phyloP scores from a whole-genome alignment of 139 green algal genomes.

The Tetraselmis striata region DNA sequence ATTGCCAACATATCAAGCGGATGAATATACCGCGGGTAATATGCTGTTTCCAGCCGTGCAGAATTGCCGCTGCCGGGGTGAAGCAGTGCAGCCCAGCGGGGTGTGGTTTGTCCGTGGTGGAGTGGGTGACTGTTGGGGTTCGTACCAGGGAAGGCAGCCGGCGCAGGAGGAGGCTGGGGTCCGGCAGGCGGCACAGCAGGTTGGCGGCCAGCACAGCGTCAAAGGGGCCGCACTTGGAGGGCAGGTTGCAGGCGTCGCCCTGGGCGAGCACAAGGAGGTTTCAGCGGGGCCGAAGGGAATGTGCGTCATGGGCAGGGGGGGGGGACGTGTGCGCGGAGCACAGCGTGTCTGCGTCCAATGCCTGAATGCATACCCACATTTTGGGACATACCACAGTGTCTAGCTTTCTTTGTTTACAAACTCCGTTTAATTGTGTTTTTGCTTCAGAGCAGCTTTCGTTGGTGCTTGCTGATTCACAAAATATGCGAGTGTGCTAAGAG shows the following conservation, averaged over 20 bases:
- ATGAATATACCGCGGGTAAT: background rate
- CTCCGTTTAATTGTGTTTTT: no score
- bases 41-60: background rate
- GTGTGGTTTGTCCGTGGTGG: constrained; percentile 4
- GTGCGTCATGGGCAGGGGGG: no score
- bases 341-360: background rate
- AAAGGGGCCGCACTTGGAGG: constrained; percentile 30
- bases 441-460: no score
- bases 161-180: constrained; percentile 46
- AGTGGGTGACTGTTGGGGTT: background rate
- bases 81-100: background rate
- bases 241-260: constrained; percentile 52
- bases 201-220: constrained; percentile 68
- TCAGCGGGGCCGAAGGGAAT: no score
- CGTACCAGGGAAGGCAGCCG: constrained; percentile 33
- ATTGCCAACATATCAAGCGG: no score
- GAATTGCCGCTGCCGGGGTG: background rate
- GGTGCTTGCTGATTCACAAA: no score
- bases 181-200: constrained; percentile 61
- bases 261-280: constrained; percentile 25
- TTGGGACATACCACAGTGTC: background rate
- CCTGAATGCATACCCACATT: background rate
- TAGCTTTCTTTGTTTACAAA: no score
- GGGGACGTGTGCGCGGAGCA: no score
- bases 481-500: no score